Conservation (phyloP, 1,139 yeast genomes). For the Hanseniaspora uvarum region DNA sequence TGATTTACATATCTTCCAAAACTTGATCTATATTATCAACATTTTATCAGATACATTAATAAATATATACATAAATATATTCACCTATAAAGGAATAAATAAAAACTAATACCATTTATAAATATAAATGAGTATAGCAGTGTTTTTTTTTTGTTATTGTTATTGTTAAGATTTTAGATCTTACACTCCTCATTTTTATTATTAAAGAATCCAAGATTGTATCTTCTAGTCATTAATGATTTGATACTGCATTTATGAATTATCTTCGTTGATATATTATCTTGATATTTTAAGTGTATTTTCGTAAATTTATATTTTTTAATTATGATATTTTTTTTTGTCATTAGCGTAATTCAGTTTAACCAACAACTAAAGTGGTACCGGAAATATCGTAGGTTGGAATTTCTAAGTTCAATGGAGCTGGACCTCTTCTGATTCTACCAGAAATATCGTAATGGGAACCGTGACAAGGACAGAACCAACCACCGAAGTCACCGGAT, state of each 20-base stretch:
- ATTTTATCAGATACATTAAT: slow-evolving; percentile 1
- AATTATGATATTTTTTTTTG: not conserved
- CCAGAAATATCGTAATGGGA: slow-evolving; percentile 99
- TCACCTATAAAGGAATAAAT: slow-evolving; percentile 4
- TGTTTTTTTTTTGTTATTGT: not conserved
- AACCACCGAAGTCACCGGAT: slow-evolving; percentile 98
- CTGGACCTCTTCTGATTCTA: slow-evolving; percentile 99
- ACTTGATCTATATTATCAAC: not conserved
- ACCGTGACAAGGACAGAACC: slow-evolving; percentile 99
- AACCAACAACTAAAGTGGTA: slow-evolving; percentile 76
- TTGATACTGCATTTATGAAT: not conserved
- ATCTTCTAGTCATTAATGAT: not conserved
- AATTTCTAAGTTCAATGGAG: slow-evolving; percentile 95
- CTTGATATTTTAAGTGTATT: not conserved
- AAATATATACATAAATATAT: slow-evolving; percentile 2
- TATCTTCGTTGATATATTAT: not conserved
- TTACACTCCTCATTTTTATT: not conserved
- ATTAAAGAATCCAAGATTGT: not conserved
- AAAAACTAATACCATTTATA: not conserved
- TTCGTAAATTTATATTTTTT: not conserved
- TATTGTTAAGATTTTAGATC: not conserved
- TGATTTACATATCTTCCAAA: not conserved
- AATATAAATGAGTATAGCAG: not conserved
- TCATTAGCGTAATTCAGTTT: slow-evolving; percentile 24
- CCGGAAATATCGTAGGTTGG: slow-evolving; percentile 84